Percentiles rank a stretch among this genome's conserved stretches.
These are phyloP conservation scores for Nakazawaea pomicola DNA, from an alignment of 805 yeast species.

Conservation along the genomic window DNA sequence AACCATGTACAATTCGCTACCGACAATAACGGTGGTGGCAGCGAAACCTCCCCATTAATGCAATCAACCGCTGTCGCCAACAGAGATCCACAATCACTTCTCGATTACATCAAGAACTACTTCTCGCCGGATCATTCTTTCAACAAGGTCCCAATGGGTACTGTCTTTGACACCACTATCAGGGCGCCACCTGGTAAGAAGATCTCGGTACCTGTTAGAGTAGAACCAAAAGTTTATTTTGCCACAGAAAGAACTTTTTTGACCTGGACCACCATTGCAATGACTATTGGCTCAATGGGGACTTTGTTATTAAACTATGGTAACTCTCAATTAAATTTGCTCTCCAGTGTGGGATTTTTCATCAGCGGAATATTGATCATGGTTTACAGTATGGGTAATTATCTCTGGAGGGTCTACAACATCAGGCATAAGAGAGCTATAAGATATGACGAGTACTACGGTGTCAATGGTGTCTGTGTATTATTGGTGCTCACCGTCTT, in stretches of 20 bases:
- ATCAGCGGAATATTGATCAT: constrained; percentile 72
- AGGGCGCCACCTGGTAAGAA: constrained; percentile 82
- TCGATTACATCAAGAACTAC: constrained; percentile 9
- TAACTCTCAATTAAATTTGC: constrained; percentile 56
- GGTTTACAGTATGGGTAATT: constrained; percentile 64
- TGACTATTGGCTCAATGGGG: constrained; percentile 85
- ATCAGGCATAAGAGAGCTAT: constrained; percentile 81
- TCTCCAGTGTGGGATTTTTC: constrained; percentile 85
- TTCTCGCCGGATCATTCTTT: constrained; percentile 40
- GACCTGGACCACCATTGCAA: constrained; percentile 89
- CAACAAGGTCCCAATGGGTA: constrained; percentile 59
- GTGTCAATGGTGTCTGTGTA: constrained; percentile 79
- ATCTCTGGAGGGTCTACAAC: constrained; percentile 75
- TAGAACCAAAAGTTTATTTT: constrained; percentile 98
- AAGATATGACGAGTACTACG: constrained; percentile 80
- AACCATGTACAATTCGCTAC: constrained; percentile 8
- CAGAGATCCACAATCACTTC: neutral
- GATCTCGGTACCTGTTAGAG: constrained; percentile 89
- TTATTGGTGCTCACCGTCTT: constrained; percentile 19
- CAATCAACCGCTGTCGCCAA: neutral
- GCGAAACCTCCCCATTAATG: neutral
- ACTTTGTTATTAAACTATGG: constrained; percentile 85
- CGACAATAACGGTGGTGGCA: constrained; percentile 15
- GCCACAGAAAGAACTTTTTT: constrained; percentile 95
- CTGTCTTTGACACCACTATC: constrained; percentile 52